Conservation (phyloP, 2,329 filamentous ascomycete species). For the Microthyrium microscopicum region DNA sequence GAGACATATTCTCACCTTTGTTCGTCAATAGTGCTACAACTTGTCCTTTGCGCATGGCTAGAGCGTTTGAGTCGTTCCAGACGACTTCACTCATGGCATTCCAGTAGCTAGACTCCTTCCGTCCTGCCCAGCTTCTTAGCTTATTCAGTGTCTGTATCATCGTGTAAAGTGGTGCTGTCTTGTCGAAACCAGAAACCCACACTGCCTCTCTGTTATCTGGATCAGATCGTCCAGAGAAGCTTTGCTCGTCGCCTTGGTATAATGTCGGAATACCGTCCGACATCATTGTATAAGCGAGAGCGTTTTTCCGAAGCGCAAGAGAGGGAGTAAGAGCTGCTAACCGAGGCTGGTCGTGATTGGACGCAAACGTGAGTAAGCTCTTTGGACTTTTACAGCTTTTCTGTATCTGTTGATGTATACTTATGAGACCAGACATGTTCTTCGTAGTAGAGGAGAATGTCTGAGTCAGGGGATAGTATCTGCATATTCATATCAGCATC, state of each 20-base stretch:
- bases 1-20: too few species aligned
- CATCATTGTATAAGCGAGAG: constrained; percentile 22
- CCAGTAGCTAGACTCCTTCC: constrained; percentile 22
- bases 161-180: constrained; percentile 22
- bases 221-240: constrained; percentile 19
- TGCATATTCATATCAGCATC: constrained; percentile 1
- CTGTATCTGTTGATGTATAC: constrained; percentile 16
- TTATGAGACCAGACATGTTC: constrained; percentile 22
- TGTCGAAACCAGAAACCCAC: constrained; percentile 25
- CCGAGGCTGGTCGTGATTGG: constrained; percentile 26
- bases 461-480: constrained; percentile 22
- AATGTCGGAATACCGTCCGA: constrained; percentile 27
- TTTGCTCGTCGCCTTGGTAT: constrained; percentile 27
- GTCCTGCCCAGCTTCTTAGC: constrained; percentile 26
- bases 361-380: constrained; percentile 21
- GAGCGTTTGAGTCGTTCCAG: constrained; percentile 25
- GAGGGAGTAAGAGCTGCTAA: constrained; percentile 23
- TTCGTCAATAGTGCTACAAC: constrained; percentile 30
- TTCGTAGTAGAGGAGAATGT: constrained; percentile 21
- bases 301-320: constrained; percentile 21
- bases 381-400: constrained; percentile 21
- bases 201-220: constrained; percentile 23
- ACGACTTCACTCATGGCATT: constrained; percentile 25
- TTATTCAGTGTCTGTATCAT: constrained; percentile 23
- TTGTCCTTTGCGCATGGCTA: constrained; percentile 30